Evolutionary conservation across 2,329 filamentous ascomycete genomes (phyloP), one percentile per base, ranked within the genome.

Genomic region (Phaeoacremonium minimum): DNA sequence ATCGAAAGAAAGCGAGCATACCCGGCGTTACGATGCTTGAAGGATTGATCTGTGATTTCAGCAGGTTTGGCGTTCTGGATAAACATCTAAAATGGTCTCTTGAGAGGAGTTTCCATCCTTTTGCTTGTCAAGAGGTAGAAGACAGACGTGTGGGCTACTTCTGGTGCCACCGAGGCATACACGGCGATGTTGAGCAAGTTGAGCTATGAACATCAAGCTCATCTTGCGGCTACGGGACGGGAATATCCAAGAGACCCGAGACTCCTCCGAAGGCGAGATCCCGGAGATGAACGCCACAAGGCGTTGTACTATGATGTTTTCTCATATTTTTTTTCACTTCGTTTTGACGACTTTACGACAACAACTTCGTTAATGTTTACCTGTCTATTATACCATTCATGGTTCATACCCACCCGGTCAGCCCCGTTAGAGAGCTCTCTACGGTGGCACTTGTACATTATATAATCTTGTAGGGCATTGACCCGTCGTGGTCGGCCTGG

Each of bases 361-460:
- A 17, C 15, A 31, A 37, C 31, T 26, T 36, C 34, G 35, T 29
- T 37, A 37, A 37, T 37, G 36, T 37, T 37, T 37, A 36, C 35
- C 35, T 36, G 35, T 36, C 28, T 36, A 36, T 36, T 36, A n/a
- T n/a, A n/a, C n/a, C n/a, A n/a, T n/a, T n/a, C n/a, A n/a, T n/a
- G n/a, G n/a, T n/a, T n/a, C n/a, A n/a, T n/a, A n/a, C n/a, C n/a
- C n/a, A n/a, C n/a, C n/a, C n/a, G n/a, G n/a, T n/a, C n/a, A n/a
- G n/a, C n/a, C n/a, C n/a, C n/a, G n/a, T n/a, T n/a, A n/a, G n/a
- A n/a, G n/a, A n/a, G n/a, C n/a, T n/a, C n/a, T n/a, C n/a, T n/a
- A n/a, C n/a, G n/a, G n/a, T n/a, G n/a, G n/a, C n/a, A n/a, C n/a
- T n/a, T n/a, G n/a, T n/a, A n/a, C n/a, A n/a, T n/a, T n/a, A n/a